phyloP scores from a whole-genome alignment of 2,329 filamentous ascomycete genomes.

The Colletotrichum theobromicola region DNA sequence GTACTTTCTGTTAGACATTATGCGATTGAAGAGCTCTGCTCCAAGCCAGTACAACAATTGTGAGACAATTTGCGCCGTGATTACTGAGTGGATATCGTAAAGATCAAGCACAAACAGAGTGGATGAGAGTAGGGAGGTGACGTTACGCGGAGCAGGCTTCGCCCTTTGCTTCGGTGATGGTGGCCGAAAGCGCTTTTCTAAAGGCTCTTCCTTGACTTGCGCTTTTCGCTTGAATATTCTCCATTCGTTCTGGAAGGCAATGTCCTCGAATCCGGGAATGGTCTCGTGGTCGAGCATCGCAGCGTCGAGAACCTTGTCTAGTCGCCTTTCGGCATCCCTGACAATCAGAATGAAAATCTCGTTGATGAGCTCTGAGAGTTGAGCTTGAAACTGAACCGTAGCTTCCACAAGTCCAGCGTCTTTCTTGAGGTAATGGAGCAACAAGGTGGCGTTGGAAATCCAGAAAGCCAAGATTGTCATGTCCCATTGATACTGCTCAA shows the following conservation, averaged over 20 bases:
- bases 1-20: conserved; percentile 96
- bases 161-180: conserved; percentile 92
- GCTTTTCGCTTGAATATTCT: conserved; percentile 93
- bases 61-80: conserved; percentile 87
- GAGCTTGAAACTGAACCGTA: conserved; percentile 77
- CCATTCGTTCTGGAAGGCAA: conserved; percentile 98
- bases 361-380: conserved; percentile 93
- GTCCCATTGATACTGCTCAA: conserved; percentile 97
- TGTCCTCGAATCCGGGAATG: conserved; percentile 95
- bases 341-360: conserved; percentile 99
- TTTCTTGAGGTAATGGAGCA: conserved; percentile 98
- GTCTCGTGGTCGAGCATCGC: conserved; percentile 98
- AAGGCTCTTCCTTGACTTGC: conserved; percentile 87
- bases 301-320: conserved; percentile 92
- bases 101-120: conserved; percentile 96
- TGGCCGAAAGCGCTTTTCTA: conserved; percentile 88
- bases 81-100: conserved; percentile 99
- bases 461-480: conserved; percentile 99
- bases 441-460: conserved; percentile 94
- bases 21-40: conserved; percentile 94
- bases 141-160: conserved; percentile 91
- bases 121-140: conserved; percentile 93
- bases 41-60: conserved; percentile 97
- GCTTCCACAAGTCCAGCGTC: conserved; percentile 22
- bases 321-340: conserved; percentile 89